Base-by-base conservation (phyloP, 108 stramenopile species). In the Conticribra weissflogii region DNA sequence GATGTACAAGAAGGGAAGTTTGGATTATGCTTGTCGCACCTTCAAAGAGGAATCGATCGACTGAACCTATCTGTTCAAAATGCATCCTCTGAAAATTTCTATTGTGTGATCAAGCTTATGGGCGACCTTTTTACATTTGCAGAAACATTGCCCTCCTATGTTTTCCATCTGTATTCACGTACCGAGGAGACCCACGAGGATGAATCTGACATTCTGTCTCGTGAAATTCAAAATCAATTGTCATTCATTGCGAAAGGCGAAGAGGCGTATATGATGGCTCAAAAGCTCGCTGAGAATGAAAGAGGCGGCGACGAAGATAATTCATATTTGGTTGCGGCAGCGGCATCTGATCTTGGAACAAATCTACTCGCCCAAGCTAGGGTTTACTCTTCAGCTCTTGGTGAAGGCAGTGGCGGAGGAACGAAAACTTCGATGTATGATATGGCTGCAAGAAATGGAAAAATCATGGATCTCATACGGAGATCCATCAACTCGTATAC, bases 111-210 rank as follows among this genome's bases (percentile, higher is more conserved):
- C 18, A 92, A 92, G 52, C 82, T 89, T 0, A 73, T 87, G n/a
- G 91, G 91, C 28, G 91, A 92, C 68, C 54, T 92, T 24, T 84
- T 85, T 58, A 83, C 91, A 33, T 82, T 83, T 57, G 85, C 83
- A 61, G 81, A 81, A 28, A 54, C 59, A 16, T 65, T 92, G 4
- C 91, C 91, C 15, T 44, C 73, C 1, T 71, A 83, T 63, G 72
- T 87, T 7, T 88, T 88, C 72, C 24, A 15, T 55, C 14, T 27
- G 3, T 21, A n/a, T 4, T 0, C 5, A 24, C 33, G 21, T 51
- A 46, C 31, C 3, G 31, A n/a, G 18, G 77, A 74, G 3, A 61
- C 63, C 30, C 21, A 22, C 8, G 31, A 59, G 22, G 15, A n/a
- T 74, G 23, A 62, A 74, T 7, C 78, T 22, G 15, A n/a, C n/a